Evolutionary conservation across 108 stramenopile genomes (phyloP).

Genomic region (Fistulifera pelliculosa): DNA sequence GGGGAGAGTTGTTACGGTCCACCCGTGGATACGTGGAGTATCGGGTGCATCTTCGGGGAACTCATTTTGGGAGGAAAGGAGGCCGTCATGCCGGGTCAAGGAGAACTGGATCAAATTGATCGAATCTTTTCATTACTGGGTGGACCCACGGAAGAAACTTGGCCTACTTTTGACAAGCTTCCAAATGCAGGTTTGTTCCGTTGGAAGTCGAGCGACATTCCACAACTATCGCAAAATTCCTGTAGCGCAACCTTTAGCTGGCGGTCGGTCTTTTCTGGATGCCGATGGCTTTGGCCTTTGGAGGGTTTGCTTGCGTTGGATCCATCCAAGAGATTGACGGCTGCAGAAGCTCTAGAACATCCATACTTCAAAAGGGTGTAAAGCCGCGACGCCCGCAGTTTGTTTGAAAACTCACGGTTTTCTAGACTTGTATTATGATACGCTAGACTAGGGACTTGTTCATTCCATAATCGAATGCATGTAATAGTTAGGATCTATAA

Average conservation of each 20-base stretch:
- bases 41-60: slow-evolving; percentile 98
- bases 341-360: slow-evolving; percentile 76
- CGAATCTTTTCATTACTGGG: slow-evolving; percentile 90
- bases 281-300: slow-evolving; percentile 83
- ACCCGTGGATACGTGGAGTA: slow-evolving; percentile 88
- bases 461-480: too few species aligned
- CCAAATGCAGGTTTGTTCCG: slow-evolving; percentile 67
- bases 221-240: slow-evolving; percentile 49
- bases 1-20: slow-evolving; percentile 78
- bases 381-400: slow-evolving; percentile 26
- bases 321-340: slow-evolving; percentile 82
- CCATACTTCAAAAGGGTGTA: slow-evolving; percentile 29
- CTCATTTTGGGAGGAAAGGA: slow-evolving; percentile 58
- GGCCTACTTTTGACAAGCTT: slow-evolving; percentile 66
- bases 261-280: slow-evolving; percentile 69
- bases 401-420: slow-evolving; percentile 3
- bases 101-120: slow-evolving; percentile 93
- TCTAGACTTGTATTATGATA: too few species aligned
- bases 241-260: slow-evolving; percentile 48
- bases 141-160: slow-evolving; percentile 65
- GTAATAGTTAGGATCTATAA: too few species aligned
- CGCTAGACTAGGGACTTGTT: too few species aligned
- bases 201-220: slow-evolving; percentile 48
- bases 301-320: slow-evolving; percentile 77
- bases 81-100: slow-evolving; percentile 89